Percentiles rank a stretch among this genome's conserved stretches.
phyloP scores from a whole-genome alignment of 768 basidiomycete species.

The Sarcomyxa edulis region DNA sequence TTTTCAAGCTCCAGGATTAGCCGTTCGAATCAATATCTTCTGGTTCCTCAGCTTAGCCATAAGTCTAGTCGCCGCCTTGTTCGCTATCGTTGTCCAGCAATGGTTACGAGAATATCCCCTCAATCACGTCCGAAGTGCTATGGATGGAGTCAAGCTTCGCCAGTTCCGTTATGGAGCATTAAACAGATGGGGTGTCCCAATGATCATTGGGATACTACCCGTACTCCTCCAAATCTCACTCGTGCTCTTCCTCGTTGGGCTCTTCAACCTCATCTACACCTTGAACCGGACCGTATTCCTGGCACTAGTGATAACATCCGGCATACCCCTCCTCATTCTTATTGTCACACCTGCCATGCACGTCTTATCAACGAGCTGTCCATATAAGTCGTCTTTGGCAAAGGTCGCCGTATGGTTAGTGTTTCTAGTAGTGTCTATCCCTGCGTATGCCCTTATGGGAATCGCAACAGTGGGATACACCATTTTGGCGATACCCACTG shows the following conservation, averaged over 20 bases:
- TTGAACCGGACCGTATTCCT: not conserved
- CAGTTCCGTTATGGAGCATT: slow-evolving; percentile 9
- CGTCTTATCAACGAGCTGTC: too few relatives aligned
- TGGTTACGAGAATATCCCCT: slow-evolving; percentile 18
- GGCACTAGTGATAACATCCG: too few relatives aligned
- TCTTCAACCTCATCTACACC: slow-evolving; percentile 8
- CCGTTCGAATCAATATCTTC: slow-evolving; percentile 20
- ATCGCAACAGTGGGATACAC: too few relatives aligned
- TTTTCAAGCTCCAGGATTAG: slow-evolving; percentile 11
- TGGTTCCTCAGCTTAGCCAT: slow-evolving; percentile 25
- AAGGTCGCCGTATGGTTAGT: too few relatives aligned
- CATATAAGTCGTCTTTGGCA: too few relatives aligned
- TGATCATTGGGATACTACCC: slow-evolving; percentile 6
- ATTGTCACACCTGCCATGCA: too few relatives aligned
- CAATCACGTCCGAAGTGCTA: slow-evolving; percentile 1
- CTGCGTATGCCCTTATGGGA: too few relatives aligned
- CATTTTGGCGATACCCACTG: too few relatives aligned
- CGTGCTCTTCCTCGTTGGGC: slow-evolving; percentile 8
- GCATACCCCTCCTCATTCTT: too few relatives aligned
- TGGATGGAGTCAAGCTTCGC: slow-evolving; percentile 2
- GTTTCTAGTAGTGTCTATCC: too few relatives aligned
- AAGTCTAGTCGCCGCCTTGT: slow-evolving; percentile 18
- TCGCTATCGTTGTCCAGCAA: slow-evolving; percentile 21
- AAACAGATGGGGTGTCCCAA: slow-evolving; percentile 6
- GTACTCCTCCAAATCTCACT: slow-evolving; percentile 9